phyloP scores from a whole-genome alignment of 495 filamentous ascomycete genomes.

The Gamarada debralockiae region DNA sequence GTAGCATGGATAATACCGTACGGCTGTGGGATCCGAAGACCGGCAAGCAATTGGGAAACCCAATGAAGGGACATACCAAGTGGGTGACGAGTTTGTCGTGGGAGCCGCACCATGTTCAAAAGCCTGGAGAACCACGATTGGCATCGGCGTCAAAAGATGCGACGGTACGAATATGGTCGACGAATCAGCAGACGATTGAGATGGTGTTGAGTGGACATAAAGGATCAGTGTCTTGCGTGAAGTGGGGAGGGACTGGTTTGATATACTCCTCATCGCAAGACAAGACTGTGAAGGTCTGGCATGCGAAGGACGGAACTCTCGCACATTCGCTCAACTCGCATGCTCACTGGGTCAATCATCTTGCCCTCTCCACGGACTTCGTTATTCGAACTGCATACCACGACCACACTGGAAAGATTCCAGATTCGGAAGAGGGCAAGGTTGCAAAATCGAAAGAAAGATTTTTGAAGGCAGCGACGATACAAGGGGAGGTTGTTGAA shows the following conservation, averaged over 20 bases:
- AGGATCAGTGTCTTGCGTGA: slow-evolving; percentile 80
- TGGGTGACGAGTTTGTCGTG: slow-evolving; percentile 87
- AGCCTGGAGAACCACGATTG: slow-evolving; percentile 68
- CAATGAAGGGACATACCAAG: slow-evolving; percentile 86
- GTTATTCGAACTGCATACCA: slow-evolving; percentile 84
- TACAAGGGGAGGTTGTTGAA: slow-evolving; percentile 76
- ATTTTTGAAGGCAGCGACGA: slow-evolving; percentile 84
- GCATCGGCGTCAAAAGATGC: slow-evolving; percentile 89
- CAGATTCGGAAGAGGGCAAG: slow-evolving; percentile 65
- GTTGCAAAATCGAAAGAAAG: slow-evolving; percentile 71
- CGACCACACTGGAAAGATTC: slow-evolving; percentile 74
- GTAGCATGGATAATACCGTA: slow-evolving; percentile 90
- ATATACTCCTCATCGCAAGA: slow-evolving; percentile 93
- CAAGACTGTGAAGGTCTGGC: slow-evolving; percentile 91
- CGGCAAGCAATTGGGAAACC: slow-evolving; percentile 68
- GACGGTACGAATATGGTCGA: slow-evolving; percentile 87
- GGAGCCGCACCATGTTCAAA: slow-evolving; percentile 90
- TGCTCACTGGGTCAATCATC: slow-evolving; percentile 94
- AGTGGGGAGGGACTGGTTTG: slow-evolving; percentile 86
- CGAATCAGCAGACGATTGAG: slow-evolving; percentile 71
- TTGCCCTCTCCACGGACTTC: slow-evolving; percentile 90
- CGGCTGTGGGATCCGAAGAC: slow-evolving; percentile 86
- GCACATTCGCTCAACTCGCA: slow-evolving; percentile 77
- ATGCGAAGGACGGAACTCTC: slow-evolving; percentile 71
- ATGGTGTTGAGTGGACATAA: slow-evolving; percentile 85